Evolutionary conservation across 2,329 filamentous ascomycete genomes (phyloP).

Genomic region (Fusarium sp.): DNA sequence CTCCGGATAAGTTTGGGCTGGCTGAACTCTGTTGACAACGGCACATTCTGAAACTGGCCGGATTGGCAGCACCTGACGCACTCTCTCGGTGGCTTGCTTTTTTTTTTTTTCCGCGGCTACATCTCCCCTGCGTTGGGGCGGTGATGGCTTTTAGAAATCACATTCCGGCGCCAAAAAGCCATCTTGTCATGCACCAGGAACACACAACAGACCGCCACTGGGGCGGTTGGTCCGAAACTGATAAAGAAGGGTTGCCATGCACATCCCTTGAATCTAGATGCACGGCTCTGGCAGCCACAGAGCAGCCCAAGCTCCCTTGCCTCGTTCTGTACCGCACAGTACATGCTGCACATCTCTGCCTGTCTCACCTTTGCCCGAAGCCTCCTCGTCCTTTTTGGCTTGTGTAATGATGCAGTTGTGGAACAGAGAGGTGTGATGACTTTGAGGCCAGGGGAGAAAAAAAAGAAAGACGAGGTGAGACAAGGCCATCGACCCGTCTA

Average conservation of each 20-base stretch:
- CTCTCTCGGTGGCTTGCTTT: not conserved
- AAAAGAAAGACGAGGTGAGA: constrained; percentile 15
- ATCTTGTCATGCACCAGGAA: constrained; percentile 10
- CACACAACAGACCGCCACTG: constrained; percentile 22
- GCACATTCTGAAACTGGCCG: not conserved
- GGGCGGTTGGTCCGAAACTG: constrained; percentile 10
- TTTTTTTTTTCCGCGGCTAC: not conserved
- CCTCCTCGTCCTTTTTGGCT: constrained; percentile 13
- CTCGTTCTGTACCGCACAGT: constrained; percentile 14
- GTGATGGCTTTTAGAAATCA: constrained; percentile 11
- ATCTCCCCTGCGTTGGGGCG: constrained; percentile 16
- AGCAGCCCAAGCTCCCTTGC: constrained; percentile 27
- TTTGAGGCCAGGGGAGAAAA: constrained; percentile 19
- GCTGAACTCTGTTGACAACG: not conserved
- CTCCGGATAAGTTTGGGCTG: not conserved
- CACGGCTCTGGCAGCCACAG: constrained; percentile 17
- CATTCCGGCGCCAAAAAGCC: constrained; percentile 23
- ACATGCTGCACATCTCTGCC: constrained; percentile 17
- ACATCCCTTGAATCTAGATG: constrained; percentile 26
- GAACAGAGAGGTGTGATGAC: constrained; percentile 26
- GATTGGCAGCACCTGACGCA: not conserved
- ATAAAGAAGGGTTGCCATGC: not conserved
- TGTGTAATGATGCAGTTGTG: constrained; percentile 22
- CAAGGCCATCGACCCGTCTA: constrained; percentile 19
- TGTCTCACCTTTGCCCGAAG: constrained; percentile 32